Base-by-base conservation (phyloP, 78 protist genomes). In the Dictyostelium purpureum region DNA sequence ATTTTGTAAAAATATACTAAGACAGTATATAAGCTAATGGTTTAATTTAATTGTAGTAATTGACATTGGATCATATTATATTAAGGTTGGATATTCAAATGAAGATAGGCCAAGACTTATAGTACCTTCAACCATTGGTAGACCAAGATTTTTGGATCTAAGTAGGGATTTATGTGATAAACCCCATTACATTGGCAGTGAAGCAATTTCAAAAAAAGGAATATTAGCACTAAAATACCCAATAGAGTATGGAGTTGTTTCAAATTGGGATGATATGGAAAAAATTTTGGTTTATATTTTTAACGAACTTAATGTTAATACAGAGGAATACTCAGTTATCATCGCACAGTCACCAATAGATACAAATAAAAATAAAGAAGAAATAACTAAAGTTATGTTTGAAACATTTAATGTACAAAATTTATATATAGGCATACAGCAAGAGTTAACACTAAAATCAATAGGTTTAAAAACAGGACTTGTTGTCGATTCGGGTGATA, bases 401-500 rank as follows among this genome's bases (percentile, higher is more conserved):
- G 99, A 99, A 82, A 89, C 98, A n/a, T 98, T 98, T 97, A 87
- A 95, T 67, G 67, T 75, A 37, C 99, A 98, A 6, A 98, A 96
- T 21, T 26, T 96, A 21, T 95, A 61, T 69, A 24, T 98, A 7
- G 33, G 43, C 0, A 43, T 88, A 18, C 98, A 95, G 65, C 95
- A 98, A 26, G 99, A 96, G 16, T 90, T 98, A 7, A 63, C 98
- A 21, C 88, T 98, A 56, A 93, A 95, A 61, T 94, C 97, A 19
- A 43, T 67, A 21, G 97, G 96, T 66, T 77, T 88, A 24, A 90
- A 91, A 76, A 96, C 96, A 7, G 98, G 99, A 37, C 47, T 97
- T 35, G 99, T 99, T 19, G n/a, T 99, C 33, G 99, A 98, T 82
- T 87, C 96, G 43, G 99, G 99, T 18, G 98, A 96, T 18, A 98